Evolutionary conservation across 495 filamentous ascomycete genomes (phyloP).

Genomic region (Cetradonia linearis): DNA sequence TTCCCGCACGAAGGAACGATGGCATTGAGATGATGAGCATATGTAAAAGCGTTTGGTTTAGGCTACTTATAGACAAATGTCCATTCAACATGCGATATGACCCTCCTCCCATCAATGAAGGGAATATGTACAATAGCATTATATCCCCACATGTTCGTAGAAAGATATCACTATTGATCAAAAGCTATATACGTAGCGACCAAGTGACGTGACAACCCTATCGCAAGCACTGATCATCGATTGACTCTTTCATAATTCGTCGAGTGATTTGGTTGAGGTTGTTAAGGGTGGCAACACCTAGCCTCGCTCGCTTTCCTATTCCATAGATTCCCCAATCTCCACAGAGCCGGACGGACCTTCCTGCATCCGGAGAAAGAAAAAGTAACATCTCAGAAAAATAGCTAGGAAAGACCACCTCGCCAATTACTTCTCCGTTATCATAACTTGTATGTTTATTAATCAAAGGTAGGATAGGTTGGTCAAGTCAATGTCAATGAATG

Average conservation of each 20-base stretch:
- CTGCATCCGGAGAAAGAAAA: too few species aligned
- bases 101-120: not conserved
- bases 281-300: not conserved
- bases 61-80: not conserved
- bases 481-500: too few species aligned
- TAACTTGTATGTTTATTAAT: too few species aligned
- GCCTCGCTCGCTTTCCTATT: not conserved
- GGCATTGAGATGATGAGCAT: not conserved
- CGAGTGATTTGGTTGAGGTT: not conserved
- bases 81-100: constrained; percentile 9
- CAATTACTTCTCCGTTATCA: not conserved
- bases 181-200: not conserved
- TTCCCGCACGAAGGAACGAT: not conserved
- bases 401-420: too few species aligned
- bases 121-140: not conserved
- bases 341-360: not conserved
- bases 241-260: not conserved
- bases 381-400: too few species aligned
- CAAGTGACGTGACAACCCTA: not conserved
- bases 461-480: too few species aligned
- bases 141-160: not conserved
- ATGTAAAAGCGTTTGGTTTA: not conserved
- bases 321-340: not conserved
- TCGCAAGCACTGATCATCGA: not conserved
- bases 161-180: not conserved